Base-by-base conservation (phyloP, 116 monocot genomes). In the Phalaenopsis hybrid region DNA sequence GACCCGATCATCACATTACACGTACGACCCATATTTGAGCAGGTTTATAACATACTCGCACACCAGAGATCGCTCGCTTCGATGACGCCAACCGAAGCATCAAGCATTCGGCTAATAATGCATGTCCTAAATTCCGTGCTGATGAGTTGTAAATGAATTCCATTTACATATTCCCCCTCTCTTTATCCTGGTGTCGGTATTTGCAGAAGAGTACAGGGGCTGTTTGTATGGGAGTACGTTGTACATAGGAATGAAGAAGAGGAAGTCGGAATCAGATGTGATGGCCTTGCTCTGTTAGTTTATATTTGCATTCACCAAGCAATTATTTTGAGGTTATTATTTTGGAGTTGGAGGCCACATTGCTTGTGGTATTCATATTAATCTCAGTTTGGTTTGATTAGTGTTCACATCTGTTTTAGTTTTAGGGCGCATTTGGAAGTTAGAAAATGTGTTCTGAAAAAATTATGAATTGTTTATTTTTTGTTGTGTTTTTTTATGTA, bases 121-220 rank as follows among this genome's bases (percentile, higher is more conserved):
- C 98, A 95, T 78, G 92, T 98, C 33, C 88, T 98, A 76, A 91
- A 93, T 84, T 98, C 95, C 45, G 91, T 98, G 17, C 83, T 98
- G 72, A 82, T 85, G 77, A 88, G 89, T 87, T 93, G 91, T 83
- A 95, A 98, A 86, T 98, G 90, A 93, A 83, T 8, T 59, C 67
- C 18, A 10, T 61, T 73, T 75, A 16, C 44, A 46, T 59, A n/a
- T 8, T 18, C 20, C n/a, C 4, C 61, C 61, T 61, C 59, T n/a
- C 61, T n/a, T 61, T 5, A 61, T 61, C 20, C 12, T 8, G 37
- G 37, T 37, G 37, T 37, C 2, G 37, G 37, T 37, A 63, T 23
- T n/a, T 63, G 63, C 63, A 63, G 37, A 23, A 23, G 23, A 63
- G 4, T 21, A 6, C 23, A 21, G 23, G 63, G 21, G 23, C 55